Base-by-base conservation (phyloP, 345 rosid genomes). In the Fremontodendron californicum region DNA sequence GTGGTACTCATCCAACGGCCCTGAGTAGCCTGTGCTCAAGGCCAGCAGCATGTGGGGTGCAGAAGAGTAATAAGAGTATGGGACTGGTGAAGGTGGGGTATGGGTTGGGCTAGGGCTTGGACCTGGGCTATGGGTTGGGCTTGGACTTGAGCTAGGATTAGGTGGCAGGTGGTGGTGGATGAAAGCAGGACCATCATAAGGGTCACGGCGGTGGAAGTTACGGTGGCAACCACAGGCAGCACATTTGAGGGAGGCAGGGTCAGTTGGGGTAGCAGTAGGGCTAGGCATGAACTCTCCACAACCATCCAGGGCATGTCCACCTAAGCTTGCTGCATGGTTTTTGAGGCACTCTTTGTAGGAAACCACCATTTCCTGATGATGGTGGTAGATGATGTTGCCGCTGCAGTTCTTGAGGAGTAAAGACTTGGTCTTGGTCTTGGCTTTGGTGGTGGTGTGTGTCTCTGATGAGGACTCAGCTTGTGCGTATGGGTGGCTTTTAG, bases 221-320 rank as follows among this genome's bases (percentile, higher is more conserved):
- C 98, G 97, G 87, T 93, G 98, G 83, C 98, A 93, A 52, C 97
- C 97, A 45, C 98, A 93, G 27, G 98, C 97, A 58, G 91, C 97
- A 74, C 98, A 93, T 48, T 77, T 85, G 54, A 91, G 82, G 19
- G 92, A 89, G 45, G 84, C 55, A 25, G 98, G 91, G 64, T 86
- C 90, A 7, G 75, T 33, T 64, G 75, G 76, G 23, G 75, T 37
- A 2, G 88, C 80, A 9, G 78, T 61, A 6, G 86, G 82, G 29
- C 66, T 61, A 1, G 93, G 90, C 92, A 93, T 87, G 81, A 90
- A 93, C 86, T 93, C 98, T 11, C 98, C 93, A 75, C 98, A 91
- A 15, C 98, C 98, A 77, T 93, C 97, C 0, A 91, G 78, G 39
- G 97, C 97, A 7, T 88, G 91, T 1, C 94, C 93, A 11, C 98